Conservation (phyloP, 2,329 filamentous ascomycete species). For the Exophiala sideris region DNA sequence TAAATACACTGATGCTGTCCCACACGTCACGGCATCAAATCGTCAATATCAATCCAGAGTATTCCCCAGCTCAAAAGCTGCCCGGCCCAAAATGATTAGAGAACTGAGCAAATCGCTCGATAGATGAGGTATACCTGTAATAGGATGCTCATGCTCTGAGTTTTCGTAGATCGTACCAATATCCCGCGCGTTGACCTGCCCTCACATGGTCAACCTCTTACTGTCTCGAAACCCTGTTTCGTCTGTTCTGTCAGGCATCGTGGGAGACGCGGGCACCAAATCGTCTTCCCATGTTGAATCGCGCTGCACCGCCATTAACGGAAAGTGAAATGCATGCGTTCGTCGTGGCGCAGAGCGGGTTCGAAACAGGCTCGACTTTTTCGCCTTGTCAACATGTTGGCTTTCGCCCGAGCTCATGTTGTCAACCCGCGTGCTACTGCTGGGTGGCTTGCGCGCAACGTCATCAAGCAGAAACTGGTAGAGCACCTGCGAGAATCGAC, state of each 20-base stretch:
- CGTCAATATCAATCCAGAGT: no score
- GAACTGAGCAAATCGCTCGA: no score
- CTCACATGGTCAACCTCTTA: constrained; percentile 22
- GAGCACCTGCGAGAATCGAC: constrained; percentile 26
- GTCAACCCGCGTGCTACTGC: constrained; percentile 3
- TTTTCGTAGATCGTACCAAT: no score
- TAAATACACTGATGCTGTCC: no score
- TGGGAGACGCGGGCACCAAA: constrained; percentile 6
- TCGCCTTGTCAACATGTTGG: constrained; percentile 9
- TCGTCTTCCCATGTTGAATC: constrained; percentile 13
- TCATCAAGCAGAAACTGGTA: constrained; percentile 29
- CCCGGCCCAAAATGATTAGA: no score
- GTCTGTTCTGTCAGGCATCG: constrained; percentile 4
- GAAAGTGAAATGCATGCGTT: constrained; percentile 17
- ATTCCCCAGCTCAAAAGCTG: no score
- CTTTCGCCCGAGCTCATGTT: constrained; percentile 17
- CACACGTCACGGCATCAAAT: no score
- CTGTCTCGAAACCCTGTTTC: constrained; percentile 9
- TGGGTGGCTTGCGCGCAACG: constrained; percentile 25
- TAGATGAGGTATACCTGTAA: no score
- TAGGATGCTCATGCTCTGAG: no score
- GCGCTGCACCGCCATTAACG: constrained; percentile 7
- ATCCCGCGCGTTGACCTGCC: background rate
- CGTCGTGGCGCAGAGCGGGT: constrained; percentile 18
- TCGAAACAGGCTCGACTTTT: constrained; percentile 20